Evolutionary conservation across 495 filamentous ascomycete genomes (phyloP), one percentile per base, ranked within the genome.

Genomic region (Lophiostoma macrostomum): DNA sequence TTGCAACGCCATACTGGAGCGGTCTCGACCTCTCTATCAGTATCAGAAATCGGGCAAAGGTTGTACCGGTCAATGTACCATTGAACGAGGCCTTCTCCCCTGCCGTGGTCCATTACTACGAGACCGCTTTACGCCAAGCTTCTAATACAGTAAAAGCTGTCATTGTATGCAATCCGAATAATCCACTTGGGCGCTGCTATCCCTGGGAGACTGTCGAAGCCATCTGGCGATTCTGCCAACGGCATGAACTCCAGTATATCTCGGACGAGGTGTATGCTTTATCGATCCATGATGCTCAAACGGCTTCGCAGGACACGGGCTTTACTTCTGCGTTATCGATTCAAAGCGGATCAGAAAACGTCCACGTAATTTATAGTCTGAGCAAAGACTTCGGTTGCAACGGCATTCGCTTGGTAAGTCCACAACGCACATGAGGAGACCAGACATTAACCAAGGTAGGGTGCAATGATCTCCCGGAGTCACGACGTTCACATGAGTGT

Each of bases 261-360:
- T 67, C 60, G 19, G 68, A 70, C 47, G 68, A 70, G 45, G 61
- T 70, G 3, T 70, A 67, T 41, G 68, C 67, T 10, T 34, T 65
- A 3, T 65, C 62, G 11, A 7, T 18, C 6, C 35, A 38, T 16
- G 16, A 16, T 7, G 16, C 6, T 7, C 10, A 20, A 4, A 14
- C 19, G 22, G 38, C 13, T 23, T 16, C 12, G 22, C 6, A 14
- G 10, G 4, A 6, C 19, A 20, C 38, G 35, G 6, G 6, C 6
- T 38, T 6, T 11, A 42, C 4, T 42, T 16, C 22, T 19, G 6
- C 14, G 16, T 19, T 13, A 18, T 13, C 5, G 7, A 20, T 23
- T 18, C 14, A n/a, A n/a, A n/a, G n/a, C n/a, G n/a, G n/a, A n/a
- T n/a, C n/a, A n/a, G n/a, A n/a, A n/a, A n/a, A n/a, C n/a, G 37